Evolutionary conservation across 345 rosid species (phyloP), one percentile per base, ranked within the genome.

Genomic region (Alliaria petiolata): DNA sequence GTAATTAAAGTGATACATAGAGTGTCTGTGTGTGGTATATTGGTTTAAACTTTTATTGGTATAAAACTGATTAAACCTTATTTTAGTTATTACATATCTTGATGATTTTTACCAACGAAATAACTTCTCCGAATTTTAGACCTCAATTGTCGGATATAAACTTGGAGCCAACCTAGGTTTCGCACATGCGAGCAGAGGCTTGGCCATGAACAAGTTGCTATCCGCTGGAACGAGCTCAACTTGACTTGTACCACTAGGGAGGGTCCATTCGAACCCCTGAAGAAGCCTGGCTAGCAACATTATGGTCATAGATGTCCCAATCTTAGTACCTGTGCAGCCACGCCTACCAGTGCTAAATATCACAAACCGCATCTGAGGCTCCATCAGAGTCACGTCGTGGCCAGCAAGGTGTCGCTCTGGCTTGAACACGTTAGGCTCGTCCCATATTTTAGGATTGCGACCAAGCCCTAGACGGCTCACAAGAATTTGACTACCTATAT

Each of bases 341-440:
- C 87, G 82, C 15, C 80, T 62, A 5, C 87, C 89, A 0, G 72
- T 81, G 70, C 84, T 53, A 12, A 85, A 85, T 0, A 71, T 68
- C 3, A 83, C 65, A 38, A 85, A 80, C 6, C 70, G 53, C 61
- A 81, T 67, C 0, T 76, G 76, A 3, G 76, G 70, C 11, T 77
- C 83, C 10, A 73, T 43, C 11, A 80, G 46, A 7, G 35, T 28
- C 59, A 72, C 72, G 4, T 57, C 60, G 28, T n/a, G 14, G 13
- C 5, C 56, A 19, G 12, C 30, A 14, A 80, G 50, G 36, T 80
- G 81, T 15, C 83, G 71, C 20, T 73, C 81, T 4, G 83, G 83
- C 66, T 64, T 77, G 67, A 63, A 80, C 52, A 4, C 36, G 25
- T 68, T 47, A 3, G 83, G 81, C 2, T 80, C 76, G 3, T 59